A percentile compares a stretch with the other conserved stretches of the same genome.
phyloP scores from a whole-genome alignment of 139 green algal genomes.

The Chlamydomonas urium region DNA sequence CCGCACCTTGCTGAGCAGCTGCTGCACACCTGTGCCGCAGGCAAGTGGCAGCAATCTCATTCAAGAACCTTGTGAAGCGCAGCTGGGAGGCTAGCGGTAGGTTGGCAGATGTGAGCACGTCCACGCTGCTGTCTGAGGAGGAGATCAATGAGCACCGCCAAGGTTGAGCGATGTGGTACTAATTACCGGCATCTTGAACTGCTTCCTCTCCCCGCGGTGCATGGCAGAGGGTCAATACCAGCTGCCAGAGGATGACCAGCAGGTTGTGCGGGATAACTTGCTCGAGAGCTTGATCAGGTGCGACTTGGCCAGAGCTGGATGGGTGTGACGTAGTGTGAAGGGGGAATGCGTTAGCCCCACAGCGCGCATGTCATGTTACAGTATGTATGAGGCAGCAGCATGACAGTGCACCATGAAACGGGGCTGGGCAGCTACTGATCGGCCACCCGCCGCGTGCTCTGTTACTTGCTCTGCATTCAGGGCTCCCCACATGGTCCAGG shows the following conservation, averaged over 20 bases:
- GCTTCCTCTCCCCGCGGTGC: background rate
- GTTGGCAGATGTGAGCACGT: background rate
- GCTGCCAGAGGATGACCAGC: slow-evolving; percentile 68
- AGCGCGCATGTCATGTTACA: background rate
- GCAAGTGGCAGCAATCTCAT: slow-evolving; percentile 86
- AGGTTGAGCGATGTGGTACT: background rate
- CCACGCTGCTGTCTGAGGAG: background rate
- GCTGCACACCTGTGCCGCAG: background rate
- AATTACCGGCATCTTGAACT: background rate
- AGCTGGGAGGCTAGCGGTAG: slow-evolving; percentile 59
- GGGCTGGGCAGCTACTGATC: background rate
- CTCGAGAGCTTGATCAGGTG: slow-evolving; percentile 70
- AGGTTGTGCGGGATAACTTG: slow-evolving; percentile 66
- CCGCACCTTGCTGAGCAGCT: background rate
- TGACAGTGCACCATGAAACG: background rate
- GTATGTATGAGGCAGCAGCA: no score
- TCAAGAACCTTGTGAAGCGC: slow-evolving; percentile 89
- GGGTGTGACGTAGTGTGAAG: background rate
- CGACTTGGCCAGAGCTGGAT: background rate
- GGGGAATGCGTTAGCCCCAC: background rate
- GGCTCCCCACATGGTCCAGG: slow-evolving; percentile 12
- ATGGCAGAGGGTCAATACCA: slow-evolving; percentile 14
- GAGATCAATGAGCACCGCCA: no score
- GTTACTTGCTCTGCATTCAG: background rate
- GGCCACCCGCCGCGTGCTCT: background rate